Base-by-base conservation (phyloP, 441 rosid genomes). In the Mallotus repandus region DNA sequence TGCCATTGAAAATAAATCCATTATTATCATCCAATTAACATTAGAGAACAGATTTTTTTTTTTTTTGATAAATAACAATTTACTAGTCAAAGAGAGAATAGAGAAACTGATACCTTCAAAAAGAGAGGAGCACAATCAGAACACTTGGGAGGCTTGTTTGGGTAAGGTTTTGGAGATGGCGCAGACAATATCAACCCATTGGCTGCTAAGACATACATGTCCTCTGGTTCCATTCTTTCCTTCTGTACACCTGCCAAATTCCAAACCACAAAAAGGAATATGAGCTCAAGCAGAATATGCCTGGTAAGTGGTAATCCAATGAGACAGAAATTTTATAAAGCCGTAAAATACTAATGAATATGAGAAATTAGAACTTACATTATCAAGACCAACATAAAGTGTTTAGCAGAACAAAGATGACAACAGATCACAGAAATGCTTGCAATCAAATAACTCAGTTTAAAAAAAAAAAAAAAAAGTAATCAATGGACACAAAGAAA, bases 211-310 rank as follows among this genome's bases (percentile, higher is more conserved):
- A 93, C 86, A 81, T 93, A 93, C 94, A 96, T 87, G 84, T 91
- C 98, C 56, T 93, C 97, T 2, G 98, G 90, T 69, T 86, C 91
- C 98, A 96, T 91, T 86, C 98, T 90, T 92, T 96, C 99, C 90
- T 96, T 96, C 84, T 93, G 99, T 76, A 96, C 99, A 68, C 99
- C 99, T 96, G 76, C 22, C 48, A 72, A 69, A 77, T 41, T 65
- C 49, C 74, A 81, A 60, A 50, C 67, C 73, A 75, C 21, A 59
- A 48, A 70, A 63, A 59, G 80, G 56, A 22, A 81, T 38, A 19
- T 41, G 3, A 74, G 16, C 74, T 32, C 52, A 4, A 49, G 11
- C 4, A 18, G 64, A 48, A 48, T 16, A 54, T 53, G 49, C 53
- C 70, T 59, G 41, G 18, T 18, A 59, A 59, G 25, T 59, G 41